Evolutionary conservation across 2,329 filamentous ascomycete species (phyloP).

Genomic region (Microascus cirrosus): DNA sequence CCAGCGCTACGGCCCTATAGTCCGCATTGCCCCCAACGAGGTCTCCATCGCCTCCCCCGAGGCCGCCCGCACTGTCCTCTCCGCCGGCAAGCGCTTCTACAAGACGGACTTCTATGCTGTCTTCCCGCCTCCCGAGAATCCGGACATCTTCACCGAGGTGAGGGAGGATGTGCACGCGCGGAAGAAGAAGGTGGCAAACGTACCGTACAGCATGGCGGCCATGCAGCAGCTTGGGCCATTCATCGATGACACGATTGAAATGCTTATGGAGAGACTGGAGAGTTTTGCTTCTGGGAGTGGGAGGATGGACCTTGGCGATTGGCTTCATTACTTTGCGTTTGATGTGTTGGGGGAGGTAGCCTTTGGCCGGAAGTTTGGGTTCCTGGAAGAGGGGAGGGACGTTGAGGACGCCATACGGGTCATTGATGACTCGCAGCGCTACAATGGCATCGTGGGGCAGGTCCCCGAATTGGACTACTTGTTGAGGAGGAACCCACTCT

Average conservation of each 20-base stretch:
- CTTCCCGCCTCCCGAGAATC: conserved; percentile 44
- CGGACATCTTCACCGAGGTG: conserved; percentile 46
- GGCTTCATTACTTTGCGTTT: conserved; percentile 18
- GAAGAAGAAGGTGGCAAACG: conserved; percentile 41
- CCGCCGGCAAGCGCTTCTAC: conserved; percentile 38
- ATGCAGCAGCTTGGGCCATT: conserved; percentile 40
- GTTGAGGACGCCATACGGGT: conserved; percentile 14
- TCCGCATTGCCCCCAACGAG: conserved; percentile 9
- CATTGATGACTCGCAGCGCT: conserved; percentile 39
- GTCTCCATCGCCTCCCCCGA: conserved; percentile 7
- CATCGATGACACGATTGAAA: conserved; percentile 38
- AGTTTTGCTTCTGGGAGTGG: conserved; percentile 17
- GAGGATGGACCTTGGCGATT: conserved; percentile 32
- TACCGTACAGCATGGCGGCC: conserved; percentile 40
- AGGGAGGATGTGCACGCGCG: conserved; percentile 41
- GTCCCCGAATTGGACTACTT: conserved; percentile 36
- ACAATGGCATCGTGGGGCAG: conserved; percentile 40
- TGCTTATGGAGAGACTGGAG: conserved; percentile 29
- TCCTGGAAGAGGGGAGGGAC: conserved; percentile 16
- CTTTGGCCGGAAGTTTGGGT: conserved; percentile 23
- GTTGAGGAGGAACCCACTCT: conserved; percentile 37
- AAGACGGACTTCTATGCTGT: conserved; percentile 42
- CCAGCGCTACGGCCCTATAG: conserved; percentile 34
- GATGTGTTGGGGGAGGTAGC: conserved; percentile 21
- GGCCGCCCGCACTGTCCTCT: conserved; percentile 24